A percentile compares a stretch with the other conserved stretches of the same genome.
These are phyloP conservation scores for Leccinum obscurum DNA, from an alignment of 768 basidiomycete genomes.

Conservation along the genomic window DNA sequence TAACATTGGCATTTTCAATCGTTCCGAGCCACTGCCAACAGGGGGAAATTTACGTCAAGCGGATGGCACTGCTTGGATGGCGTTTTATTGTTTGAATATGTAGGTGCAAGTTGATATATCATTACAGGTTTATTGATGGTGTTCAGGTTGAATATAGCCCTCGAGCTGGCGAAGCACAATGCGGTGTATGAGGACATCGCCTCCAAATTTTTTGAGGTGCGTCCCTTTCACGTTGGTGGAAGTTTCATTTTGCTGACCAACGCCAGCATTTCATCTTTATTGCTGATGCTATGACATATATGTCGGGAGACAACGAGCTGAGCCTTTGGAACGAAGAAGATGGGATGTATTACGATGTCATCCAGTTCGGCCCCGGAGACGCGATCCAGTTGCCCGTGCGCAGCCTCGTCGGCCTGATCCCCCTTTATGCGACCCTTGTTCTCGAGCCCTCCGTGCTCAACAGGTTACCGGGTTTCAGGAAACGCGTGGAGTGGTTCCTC, in stretches of 20 bases:
- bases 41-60: constrained; percentile 94
- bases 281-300: constrained; percentile 96
- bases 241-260: constrained; percentile 16
- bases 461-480: constrained; percentile 96
- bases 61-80: constrained; percentile 99
- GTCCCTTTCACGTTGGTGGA: constrained; percentile 4
- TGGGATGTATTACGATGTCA: constrained; percentile 98
- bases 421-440: constrained; percentile 92
- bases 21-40: constrained; percentile 94
- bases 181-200: constrained; percentile 98
- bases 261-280: constrained; percentile 95
- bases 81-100: constrained; percentile 98
- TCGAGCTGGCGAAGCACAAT: constrained; percentile 98
- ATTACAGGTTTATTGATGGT: constrained; percentile 5
- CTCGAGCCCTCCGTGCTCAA: constrained; percentile 88
- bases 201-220: constrained; percentile 92
- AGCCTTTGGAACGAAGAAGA: constrained; percentile 96
- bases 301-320: constrained; percentile 70
- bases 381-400: constrained; percentile 92
- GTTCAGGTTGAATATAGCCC: constrained; percentile 88
- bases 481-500: constrained; percentile 98
- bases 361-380: constrained; percentile 78
- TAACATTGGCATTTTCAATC: constrained; percentile 98
- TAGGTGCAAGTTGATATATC: constrained; percentile 34
- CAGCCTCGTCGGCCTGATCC: constrained; percentile 96